Base-by-base conservation (phyloP, 176 grass and related monocot species). In the Tillandsia fasciculata region DNA sequence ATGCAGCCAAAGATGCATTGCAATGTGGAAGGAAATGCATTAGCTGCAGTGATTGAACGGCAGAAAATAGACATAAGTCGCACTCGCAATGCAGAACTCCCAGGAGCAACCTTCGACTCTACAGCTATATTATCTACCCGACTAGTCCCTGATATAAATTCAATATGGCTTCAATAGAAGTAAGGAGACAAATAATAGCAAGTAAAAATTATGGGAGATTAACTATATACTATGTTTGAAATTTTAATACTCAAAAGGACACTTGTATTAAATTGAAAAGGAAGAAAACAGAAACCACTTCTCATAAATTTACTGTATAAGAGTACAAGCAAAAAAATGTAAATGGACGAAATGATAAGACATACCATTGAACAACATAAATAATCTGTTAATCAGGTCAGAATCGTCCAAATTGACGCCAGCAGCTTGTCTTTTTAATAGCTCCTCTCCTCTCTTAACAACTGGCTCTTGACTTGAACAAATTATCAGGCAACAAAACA, bases 1-100 rank as follows among this genome's bases (percentile, higher is more conserved):
- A 96, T 91, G 83, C 88, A 96, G 28, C 80, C 78, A 70, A 96
- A 96, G 74, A 96, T 89, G 76, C 92, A 89, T 65, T 91, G 88
- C 67, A 96, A 81, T 64, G 92, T 88, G 77, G 85, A 84, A 26
- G 92, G 92, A 79, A 96, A 96, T 77, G 81, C 26, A 64, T 96
- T 96, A 49, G 88, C 92, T 75, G 92, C 88, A 86, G 92, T 82
- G 65, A 91, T 76, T 67, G 92, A 96, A 61, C 85, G 83, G 70
- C 88, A 86, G 79, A 91, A 96, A 76, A 91, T 78, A 84, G 53
- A 86, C 92, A 91, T 96, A 70, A 96, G 88, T 66, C 82, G 64
- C 54, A 83, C 81, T 75, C 80, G 78, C 75, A 91, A 66, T 51
- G 92, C 82, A 86, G 71, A 56, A 80, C 82, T 83, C 71, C 79